Percentiles rank a stretch among this genome's conserved stretches.
Evolutionary conservation across 106 monocot species (phyloP).

Genomic region (Dendrobium officinale): DNA sequence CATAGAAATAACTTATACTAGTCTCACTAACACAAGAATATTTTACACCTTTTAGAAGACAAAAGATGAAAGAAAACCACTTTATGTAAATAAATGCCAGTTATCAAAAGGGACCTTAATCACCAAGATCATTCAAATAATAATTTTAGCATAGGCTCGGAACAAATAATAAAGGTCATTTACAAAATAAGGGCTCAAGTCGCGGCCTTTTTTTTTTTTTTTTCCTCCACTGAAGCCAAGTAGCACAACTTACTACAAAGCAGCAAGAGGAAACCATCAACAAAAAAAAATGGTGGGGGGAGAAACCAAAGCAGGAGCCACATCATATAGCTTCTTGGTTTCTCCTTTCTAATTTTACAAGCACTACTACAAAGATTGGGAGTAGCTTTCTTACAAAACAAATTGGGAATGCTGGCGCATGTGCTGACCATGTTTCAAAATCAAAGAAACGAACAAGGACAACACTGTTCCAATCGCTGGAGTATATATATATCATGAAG

Average conservation of each 20-base stretch:
- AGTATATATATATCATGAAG: background rate
- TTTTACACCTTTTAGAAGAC: too few relatives aligned
- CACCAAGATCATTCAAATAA: background rate
- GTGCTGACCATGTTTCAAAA: background rate
- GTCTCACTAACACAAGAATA: too few relatives aligned
- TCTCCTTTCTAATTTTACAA: background rate
- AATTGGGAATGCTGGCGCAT: constrained; percentile 5
- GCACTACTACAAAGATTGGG: background rate
- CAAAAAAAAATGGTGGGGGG: background rate
- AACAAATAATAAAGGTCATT: background rate
- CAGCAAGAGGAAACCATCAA: background rate
- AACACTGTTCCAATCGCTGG: background rate
- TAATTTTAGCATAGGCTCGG: background rate
- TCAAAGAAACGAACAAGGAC: background rate
- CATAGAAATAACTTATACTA: too few relatives aligned
- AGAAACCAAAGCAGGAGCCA: background rate
- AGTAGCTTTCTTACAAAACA: constrained; percentile 15
- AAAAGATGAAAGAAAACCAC: too few relatives aligned
- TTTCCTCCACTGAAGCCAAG: background rate
- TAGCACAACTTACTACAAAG: background rate
- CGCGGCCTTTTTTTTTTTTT: background rate
- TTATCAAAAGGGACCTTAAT: background rate
- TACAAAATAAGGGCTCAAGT: background rate
- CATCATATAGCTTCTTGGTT: background rate
- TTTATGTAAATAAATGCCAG: too few relatives aligned